Base-by-base conservation (phyloP, 768 basidiomycete species). In the Hypholoma fasciculare region DNA sequence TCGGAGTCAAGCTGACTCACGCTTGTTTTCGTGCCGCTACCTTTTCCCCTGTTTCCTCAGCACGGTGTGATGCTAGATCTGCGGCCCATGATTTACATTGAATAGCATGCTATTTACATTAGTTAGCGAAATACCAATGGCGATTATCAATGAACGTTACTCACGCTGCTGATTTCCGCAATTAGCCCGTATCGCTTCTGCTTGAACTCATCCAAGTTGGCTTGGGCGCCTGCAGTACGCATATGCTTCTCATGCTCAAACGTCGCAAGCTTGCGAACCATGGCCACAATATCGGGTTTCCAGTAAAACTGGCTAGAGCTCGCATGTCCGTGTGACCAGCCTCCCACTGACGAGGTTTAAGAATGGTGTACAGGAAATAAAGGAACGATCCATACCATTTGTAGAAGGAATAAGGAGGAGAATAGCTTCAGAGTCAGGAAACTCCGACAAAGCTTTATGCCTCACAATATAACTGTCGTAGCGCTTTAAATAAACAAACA, bases 301-400 rank as follows among this genome's bases (percentile, higher is more conserved):
- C 70, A 75, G 58, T 70, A 76, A 46, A 67, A 75, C 23, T 61
- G 64, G 49, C 69, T 70, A 2, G 30, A 51, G 13, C 63, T 67
- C 7, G 60, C 48, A 52, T 68, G 60, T 0, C 67, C 69, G 56
- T 69, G 66, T 2, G 68, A 42, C 67, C 68, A 68, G 2, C 68
- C 70, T 26, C 71, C 68, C 30, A 67, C 73, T 76, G 17, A 8
- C 4, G 17, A 9, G 9, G 30, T 17, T 44, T 34, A 34, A 46
- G 17, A 37, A 7, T 52, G 2, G 30, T 34, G 30, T 27, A 40
- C 9, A 26, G 8, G 37, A 40, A 7, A n/a, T 50, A 37, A 40
- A 50, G 4, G 2, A 42, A 43, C 8, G 37, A n/a, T 34, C 40
- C 48, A 40, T 13, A 60, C 59, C 40, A 30, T 52, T 46, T 7